Evolutionary conservation across 2,329 filamentous ascomycete species (phyloP).

Genomic region (Diaporthe sp.): DNA sequence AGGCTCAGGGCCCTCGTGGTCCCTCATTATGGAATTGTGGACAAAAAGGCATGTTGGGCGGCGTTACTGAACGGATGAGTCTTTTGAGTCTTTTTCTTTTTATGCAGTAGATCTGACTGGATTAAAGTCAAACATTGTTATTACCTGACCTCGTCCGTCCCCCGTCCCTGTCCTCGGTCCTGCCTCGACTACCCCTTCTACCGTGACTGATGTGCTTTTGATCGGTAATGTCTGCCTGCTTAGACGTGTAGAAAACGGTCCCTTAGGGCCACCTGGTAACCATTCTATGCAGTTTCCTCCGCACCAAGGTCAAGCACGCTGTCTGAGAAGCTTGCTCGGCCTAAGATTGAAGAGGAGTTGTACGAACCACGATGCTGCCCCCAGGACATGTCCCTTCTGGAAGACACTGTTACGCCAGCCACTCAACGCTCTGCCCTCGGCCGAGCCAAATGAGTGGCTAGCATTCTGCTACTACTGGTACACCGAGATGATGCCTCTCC

Average conservation of each 20-base stretch:
- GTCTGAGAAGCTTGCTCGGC: neutral
- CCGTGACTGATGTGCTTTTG: neutral
- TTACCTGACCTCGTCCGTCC: neutral
- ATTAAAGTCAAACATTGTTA: slow-evolving; percentile 20
- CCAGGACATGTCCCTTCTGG: no score
- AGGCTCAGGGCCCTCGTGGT: slow-evolving; percentile 24
- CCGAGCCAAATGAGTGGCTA: neutral
- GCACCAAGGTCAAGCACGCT: neutral
- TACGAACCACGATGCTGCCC: no score
- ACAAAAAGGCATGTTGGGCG: slow-evolving; percentile 27
- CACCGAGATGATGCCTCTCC: neutral
- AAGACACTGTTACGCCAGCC: no score
- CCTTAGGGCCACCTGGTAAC: neutral
- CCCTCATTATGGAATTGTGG: slow-evolving; percentile 14
- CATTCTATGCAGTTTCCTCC: neutral
- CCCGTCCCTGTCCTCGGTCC: neutral
- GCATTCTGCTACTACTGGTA: neutral
- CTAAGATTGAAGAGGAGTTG: neutral
- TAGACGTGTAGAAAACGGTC: no score
- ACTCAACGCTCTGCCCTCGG: neutral
- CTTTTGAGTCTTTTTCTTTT: neutral
- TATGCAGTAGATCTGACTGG: slow-evolving; percentile 27
- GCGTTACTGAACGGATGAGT: slow-evolving; percentile 5
- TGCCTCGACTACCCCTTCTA: neutral
- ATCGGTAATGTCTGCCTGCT: no score